A percentile compares a stretch with the other conserved stretches of the same genome.
Evolutionary conservation across 306 rosid species (phyloP).

Genomic region (Inga leiocalycina): DNA sequence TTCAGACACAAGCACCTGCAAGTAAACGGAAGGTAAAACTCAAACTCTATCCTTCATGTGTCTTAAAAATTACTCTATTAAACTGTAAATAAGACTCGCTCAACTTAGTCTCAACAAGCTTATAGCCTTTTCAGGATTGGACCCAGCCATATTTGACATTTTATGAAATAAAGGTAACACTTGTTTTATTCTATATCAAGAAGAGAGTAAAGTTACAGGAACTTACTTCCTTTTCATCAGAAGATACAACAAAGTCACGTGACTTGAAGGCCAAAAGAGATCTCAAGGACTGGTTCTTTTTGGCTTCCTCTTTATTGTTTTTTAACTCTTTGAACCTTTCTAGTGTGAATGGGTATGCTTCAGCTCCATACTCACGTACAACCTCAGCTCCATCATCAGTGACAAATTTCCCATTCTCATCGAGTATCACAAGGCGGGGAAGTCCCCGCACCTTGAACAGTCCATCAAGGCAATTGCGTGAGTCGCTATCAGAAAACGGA

Average conservation of each 20-base stretch:
- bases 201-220: neutral
- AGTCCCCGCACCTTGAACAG: constrained; percentile 59
- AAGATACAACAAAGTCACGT: constrained; percentile 63
- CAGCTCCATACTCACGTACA: constrained; percentile 54
- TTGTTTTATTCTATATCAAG: neutral
- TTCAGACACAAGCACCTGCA: constrained; percentile 61
- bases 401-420: constrained; percentile 54
- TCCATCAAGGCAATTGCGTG: constrained; percentile 45
- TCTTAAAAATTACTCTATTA: neutral
- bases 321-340: constrained; percentile 53
- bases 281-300: constrained; percentile 56
- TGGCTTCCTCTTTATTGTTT: constrained; percentile 54
- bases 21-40: constrained; percentile 20
- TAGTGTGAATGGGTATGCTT: constrained; percentile 61
- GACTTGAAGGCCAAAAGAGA: constrained; percentile 51
- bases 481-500: constrained; percentile 65
- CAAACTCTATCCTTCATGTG: constrained; percentile 15
- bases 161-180: neutral
- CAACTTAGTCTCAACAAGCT: neutral
- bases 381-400: constrained; percentile 44
- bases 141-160: neutral
- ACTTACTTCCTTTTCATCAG: constrained; percentile 55
- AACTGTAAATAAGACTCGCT: neutral
- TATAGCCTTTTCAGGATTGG: neutral
- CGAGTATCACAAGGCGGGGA: constrained; percentile 63